Evolutionary conservation across 2,329 filamentous ascomycete genomes (phyloP).

Genomic region (Pseudocercospora eumusae): DNA sequence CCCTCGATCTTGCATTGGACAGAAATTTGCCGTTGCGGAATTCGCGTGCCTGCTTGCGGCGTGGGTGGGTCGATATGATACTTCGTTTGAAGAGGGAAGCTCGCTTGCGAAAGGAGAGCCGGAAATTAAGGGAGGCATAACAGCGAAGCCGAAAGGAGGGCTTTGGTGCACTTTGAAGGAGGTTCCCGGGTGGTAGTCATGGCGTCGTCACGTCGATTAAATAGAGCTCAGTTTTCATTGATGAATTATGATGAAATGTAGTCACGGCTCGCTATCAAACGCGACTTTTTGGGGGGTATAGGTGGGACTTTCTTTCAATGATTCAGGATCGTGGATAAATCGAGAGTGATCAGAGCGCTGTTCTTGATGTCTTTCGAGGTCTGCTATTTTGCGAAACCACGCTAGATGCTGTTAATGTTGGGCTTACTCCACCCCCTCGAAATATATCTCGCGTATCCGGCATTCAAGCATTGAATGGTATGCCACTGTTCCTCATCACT

Average conservation of each 20-base stretch:
- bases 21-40: constrained; percentile 77
- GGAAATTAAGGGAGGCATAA: constrained; percentile 68
- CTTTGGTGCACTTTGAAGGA: constrained; percentile 67
- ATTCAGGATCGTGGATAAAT: too few relatives aligned
- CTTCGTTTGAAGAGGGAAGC: constrained; percentile 62
- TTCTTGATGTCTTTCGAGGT: neutral
- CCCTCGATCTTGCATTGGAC: constrained; percentile 81
- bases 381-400: neutral
- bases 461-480: neutral
- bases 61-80: constrained; percentile 73
- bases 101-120: constrained; percentile 54
- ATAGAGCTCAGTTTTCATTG: neutral
- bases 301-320: too few relatives aligned
- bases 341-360: too few relatives aligned
- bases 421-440: neutral
- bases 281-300: too few relatives aligned
- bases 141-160: constrained; percentile 70
- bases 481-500: neutral
- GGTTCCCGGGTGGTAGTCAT: constrained; percentile 63
- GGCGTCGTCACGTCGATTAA: too few relatives aligned
- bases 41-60: constrained; percentile 79
- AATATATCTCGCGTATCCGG: neutral
- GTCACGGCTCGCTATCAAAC: too few relatives aligned
- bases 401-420: neutral
- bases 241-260: neutral